Evolutionary conservation across 495 filamentous ascomycete species (phyloP).

Genomic region (Tuber indicum): DNA sequence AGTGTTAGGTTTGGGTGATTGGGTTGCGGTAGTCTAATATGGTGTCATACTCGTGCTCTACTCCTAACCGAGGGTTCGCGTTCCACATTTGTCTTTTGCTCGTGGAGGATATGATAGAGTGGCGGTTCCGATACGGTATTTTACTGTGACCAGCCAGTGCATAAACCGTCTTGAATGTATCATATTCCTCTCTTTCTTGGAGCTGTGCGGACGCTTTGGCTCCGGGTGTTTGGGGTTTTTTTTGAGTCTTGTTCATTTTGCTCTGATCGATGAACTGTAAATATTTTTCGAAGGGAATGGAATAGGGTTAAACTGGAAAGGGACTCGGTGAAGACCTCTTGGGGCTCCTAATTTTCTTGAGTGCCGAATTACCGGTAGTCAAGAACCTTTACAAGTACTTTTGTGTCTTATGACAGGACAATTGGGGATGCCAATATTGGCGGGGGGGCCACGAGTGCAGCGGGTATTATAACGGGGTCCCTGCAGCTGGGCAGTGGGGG

Average conservation of each 20-base stretch:
- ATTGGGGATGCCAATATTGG: background rate
- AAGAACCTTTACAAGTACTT: background rate
- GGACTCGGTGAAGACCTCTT: background rate
- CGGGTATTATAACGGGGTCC: background rate
- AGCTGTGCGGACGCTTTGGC: background rate
- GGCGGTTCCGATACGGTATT: background rate
- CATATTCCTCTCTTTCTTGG: background rate
- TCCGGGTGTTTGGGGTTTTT: background rate
- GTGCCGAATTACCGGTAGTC: background rate
- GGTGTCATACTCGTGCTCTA: too few relatives aligned
- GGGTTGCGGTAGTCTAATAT: too few relatives aligned
- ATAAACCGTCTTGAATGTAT: background rate
- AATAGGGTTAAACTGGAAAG: background rate
- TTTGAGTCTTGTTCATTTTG: background rate
- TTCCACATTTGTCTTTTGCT: background rate
- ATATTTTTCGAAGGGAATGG: background rate
- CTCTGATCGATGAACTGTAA: background rate
- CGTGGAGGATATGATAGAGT: background rate
- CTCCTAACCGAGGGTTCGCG: too few relatives aligned
- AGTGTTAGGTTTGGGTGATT: background rate
- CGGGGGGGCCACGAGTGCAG: background rate
- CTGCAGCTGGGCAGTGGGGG: background rate
- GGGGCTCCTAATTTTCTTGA: background rate
- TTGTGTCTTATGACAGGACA: background rate
- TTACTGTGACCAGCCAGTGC: background rate